Evolutionary conservation across 257 asterid species (phyloP).

Genomic region (Agastache rugosa): DNA sequence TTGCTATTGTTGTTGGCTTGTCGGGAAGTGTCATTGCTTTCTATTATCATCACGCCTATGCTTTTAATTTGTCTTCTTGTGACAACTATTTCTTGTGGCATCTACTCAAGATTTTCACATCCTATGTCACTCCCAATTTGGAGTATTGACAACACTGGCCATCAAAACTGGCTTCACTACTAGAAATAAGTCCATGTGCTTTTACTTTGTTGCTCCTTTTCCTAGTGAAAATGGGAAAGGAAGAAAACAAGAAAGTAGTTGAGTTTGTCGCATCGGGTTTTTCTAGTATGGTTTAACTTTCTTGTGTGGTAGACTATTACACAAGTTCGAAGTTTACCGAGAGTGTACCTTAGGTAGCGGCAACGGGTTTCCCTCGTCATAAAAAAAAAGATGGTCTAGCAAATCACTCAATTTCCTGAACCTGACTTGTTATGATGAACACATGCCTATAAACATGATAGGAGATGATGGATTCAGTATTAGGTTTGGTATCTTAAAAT

Average conservation of each 20-base stretch:
- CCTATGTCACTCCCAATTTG: slow-evolving; percentile 37
- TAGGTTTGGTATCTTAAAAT: slow-evolving; percentile 8
- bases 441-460: slow-evolving; percentile 35
- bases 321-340: no score
- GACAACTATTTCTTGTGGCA: slow-evolving; percentile 34
- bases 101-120: slow-evolving; percentile 25
- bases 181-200: slow-evolving; percentile 14
- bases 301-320: no score
- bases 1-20: slow-evolving; percentile 63
- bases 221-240: slow-evolving; percentile 5
- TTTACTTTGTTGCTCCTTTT: slow-evolving; percentile 26
- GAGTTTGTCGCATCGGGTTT: no score
- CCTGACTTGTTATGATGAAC: slow-evolving; percentile 28
- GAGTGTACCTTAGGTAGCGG: no score
- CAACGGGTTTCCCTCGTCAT: no score
- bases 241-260: background rate
- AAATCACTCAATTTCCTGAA: slow-evolving; percentile 17
- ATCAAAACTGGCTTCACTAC: slow-evolving; percentile 30
- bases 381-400: no score
- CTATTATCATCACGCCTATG: slow-evolving; percentile 63
- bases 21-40: slow-evolving; percentile 63
- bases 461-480: slow-evolving; percentile 12
- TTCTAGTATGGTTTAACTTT: no score
- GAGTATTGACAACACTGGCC: slow-evolving; percentile 30
- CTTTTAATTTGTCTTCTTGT: slow-evolving; percentile 52